phyloP scores from a whole-genome alignment of 2,329 filamentous ascomycete genomes.

The Catunica adiposa region DNA sequence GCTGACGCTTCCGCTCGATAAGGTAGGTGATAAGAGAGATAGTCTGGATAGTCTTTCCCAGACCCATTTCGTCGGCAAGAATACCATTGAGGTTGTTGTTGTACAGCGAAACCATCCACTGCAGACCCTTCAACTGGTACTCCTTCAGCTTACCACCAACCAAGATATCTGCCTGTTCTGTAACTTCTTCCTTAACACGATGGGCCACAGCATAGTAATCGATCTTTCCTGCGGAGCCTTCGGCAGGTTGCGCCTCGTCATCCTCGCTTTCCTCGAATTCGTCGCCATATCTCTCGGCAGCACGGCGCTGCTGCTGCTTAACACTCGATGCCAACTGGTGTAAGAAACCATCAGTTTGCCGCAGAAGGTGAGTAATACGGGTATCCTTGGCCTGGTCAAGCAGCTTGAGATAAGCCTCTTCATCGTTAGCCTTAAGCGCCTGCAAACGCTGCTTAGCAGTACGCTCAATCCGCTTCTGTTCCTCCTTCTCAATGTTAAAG shows the following conservation, averaged over 20 bases:
- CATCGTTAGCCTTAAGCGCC: constrained; percentile 95
- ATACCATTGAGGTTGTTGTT: constrained; percentile 99
- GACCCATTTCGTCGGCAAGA: constrained; percentile 96
- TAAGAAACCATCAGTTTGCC: constrained; percentile 94
- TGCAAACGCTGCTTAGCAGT: constrained; percentile 99
- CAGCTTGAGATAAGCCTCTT: constrained; percentile 95
- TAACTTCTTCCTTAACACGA: constrained; percentile 84
- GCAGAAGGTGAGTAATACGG: constrained; percentile 91
- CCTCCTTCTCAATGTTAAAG: constrained; percentile 95
- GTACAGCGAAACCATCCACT: constrained; percentile 99
- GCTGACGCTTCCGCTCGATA: constrained; percentile 86
- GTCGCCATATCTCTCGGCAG: constrained; percentile 61
- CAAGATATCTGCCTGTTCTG: constrained; percentile 63
- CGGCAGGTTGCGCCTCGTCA: constrained; percentile 51
- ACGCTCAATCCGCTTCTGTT: constrained; percentile 93
- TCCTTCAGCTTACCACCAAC: constrained; percentile 90
- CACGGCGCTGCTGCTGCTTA: constrained; percentile 77
- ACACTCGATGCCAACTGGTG: constrained; percentile 89
- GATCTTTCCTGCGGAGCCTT: constrained; percentile 61
- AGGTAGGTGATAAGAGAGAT: constrained; percentile 96
- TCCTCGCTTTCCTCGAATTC: constrained; percentile 33
- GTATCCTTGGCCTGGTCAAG: constrained; percentile 98
- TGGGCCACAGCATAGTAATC: constrained; percentile 99
- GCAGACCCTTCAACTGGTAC: constrained; percentile 94
- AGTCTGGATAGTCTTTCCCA: constrained; percentile 97